Conservation (phyloP, 228 moss, liverwort and hornwort genomes). For the Sphagnum fallax region DNA sequence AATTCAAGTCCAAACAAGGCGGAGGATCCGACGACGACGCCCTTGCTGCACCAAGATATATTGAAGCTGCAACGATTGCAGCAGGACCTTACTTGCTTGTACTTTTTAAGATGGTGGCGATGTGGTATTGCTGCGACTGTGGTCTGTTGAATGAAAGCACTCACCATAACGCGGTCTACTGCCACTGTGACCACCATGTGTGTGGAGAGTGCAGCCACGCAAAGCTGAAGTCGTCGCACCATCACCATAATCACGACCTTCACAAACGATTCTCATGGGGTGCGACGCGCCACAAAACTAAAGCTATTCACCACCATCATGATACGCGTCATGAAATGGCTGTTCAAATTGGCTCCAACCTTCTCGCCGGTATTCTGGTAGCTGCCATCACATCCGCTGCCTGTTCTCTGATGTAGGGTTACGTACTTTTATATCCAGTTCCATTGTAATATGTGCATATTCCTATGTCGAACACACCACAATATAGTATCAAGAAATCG, state of each 20-base stretch:
- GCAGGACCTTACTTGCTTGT: background rate
- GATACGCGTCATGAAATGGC: background rate
- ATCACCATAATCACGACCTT: background rate
- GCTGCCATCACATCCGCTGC: background rate
- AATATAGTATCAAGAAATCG: too few relatives aligned
- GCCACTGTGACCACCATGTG: background rate
- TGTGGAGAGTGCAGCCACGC: background rate
- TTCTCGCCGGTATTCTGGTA: background rate
- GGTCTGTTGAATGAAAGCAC: background rate
- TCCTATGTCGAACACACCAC: too few relatives aligned
- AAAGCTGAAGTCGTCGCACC: background rate
- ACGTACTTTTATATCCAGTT: background rate
- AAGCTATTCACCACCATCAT: background rate
- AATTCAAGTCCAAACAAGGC: too few relatives aligned
- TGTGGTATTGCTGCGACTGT: conserved; percentile 1
- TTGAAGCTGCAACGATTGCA: too few relatives aligned
- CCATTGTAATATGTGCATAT: background rate
- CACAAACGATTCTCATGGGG: background rate
- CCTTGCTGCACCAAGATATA: too few relatives aligned
- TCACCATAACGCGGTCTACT: background rate
- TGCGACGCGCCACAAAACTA: background rate
- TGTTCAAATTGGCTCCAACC: background rate
- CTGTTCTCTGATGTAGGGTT: background rate
- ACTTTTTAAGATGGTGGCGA: background rate
- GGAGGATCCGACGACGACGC: too few relatives aligned